Percentiles rank a stretch among this genome's conserved stretches.
phyloP scores from a whole-genome alignment of 1,139 yeast genomes.

The Suhomyces terraborum region DNA sequence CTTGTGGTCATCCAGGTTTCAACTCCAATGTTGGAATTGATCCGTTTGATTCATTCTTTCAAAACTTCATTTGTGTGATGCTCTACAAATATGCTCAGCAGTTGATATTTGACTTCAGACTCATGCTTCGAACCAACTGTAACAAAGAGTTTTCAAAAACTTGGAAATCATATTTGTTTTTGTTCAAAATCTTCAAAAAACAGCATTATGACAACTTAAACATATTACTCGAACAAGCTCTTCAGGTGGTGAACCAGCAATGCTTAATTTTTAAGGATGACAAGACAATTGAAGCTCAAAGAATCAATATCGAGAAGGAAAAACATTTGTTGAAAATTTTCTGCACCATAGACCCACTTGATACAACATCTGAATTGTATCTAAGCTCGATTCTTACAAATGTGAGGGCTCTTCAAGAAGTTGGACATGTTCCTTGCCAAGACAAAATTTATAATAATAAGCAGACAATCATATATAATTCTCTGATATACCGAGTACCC shows the following conservation, averaged over 20 bases:
- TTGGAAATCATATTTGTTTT: slow-evolving; percentile 14
- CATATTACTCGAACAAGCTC: slow-evolving; percentile 14
- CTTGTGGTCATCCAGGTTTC: slow-evolving; percentile 31
- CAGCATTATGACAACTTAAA: slow-evolving; percentile 15
- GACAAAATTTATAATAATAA: slow-evolving; percentile 1
- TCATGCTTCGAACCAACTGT: neutral
- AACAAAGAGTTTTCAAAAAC: slow-evolving; percentile 4
- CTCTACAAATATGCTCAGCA: slow-evolving; percentile 23
- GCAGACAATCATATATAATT: slow-evolving; percentile 7
- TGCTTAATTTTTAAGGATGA: slow-evolving; percentile 7
- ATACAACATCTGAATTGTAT: neutral
- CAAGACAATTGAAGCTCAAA: slow-evolving; percentile 5
- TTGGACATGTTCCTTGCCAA: neutral
- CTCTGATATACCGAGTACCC: slow-evolving; percentile 7
- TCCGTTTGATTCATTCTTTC: slow-evolving; percentile 9
- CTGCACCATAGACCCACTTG: neutral
- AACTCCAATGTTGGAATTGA: slow-evolving; percentile 24
- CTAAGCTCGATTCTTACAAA: neutral
- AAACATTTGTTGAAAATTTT: neutral
- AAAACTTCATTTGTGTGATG: slow-evolving; percentile 27
- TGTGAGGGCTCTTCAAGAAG: neutral
- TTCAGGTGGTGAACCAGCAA: slow-evolving; percentile 12
- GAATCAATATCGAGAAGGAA: slow-evolving; percentile 1
- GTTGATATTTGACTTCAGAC: slow-evolving; percentile 16
- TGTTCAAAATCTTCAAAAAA: slow-evolving; percentile 16